Evolutionary conservation across 306 rosid genomes (phyloP).

Genomic region (Citrullus colocynthis): DNA sequence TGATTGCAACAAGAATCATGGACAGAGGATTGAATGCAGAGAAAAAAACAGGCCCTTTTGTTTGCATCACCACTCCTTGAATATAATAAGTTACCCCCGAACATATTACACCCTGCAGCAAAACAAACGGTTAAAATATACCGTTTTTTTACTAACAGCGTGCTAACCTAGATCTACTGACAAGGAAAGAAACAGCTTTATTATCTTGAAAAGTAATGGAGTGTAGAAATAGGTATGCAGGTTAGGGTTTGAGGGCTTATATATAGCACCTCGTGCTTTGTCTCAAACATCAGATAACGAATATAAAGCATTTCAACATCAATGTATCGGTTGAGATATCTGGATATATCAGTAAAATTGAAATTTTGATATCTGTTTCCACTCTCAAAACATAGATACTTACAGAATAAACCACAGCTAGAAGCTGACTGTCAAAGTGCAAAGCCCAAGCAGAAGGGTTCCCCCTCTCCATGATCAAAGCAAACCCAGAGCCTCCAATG

Average conservation of each 20-base stretch:
- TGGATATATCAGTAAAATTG: too few relatives aligned
- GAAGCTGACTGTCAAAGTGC: slow-evolving; percentile 20
- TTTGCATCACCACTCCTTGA: slow-evolving; percentile 37
- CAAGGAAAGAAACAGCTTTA: too few relatives aligned
- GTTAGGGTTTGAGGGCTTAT: too few relatives aligned
- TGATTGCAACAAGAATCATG: slow-evolving; percentile 35
- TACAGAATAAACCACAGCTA: slow-evolving; percentile 15
- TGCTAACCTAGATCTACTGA: too few relatives aligned
- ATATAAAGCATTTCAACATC: too few relatives aligned
- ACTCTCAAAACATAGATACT: background rate
- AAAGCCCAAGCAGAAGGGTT: slow-evolving; percentile 39
- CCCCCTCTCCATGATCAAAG: slow-evolving; percentile 25
- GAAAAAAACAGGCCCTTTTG: slow-evolving; percentile 42
- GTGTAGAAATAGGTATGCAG: too few relatives aligned
- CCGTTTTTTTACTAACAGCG: too few relatives aligned
- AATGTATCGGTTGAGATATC: too few relatives aligned
- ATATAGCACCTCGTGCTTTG: too few relatives aligned
- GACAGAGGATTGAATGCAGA: slow-evolving; percentile 30
- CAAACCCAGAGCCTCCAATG: slow-evolving; percentile 16
- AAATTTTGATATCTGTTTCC: too few relatives aligned
- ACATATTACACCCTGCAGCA: slow-evolving; percentile 35
- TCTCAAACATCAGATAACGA: too few relatives aligned
- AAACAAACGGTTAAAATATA: background rate
- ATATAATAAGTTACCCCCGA: slow-evolving; percentile 26
- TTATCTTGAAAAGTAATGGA: too few relatives aligned